Conservation (phyloP, 1,139 yeast genomes). For the Blastobotrys serpentis region DNA sequence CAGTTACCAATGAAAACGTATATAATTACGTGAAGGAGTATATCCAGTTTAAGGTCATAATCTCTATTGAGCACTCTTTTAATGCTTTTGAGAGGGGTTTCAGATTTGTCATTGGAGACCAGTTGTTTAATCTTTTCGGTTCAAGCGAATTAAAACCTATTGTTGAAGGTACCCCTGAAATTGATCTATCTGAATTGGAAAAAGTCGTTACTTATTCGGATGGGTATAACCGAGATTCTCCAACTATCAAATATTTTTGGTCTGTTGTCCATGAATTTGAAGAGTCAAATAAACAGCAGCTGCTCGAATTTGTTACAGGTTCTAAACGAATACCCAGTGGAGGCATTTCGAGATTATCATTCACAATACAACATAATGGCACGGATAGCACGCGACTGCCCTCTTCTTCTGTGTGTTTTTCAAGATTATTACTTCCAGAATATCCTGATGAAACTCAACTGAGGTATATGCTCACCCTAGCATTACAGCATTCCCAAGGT, state of each 20-base stretch:
- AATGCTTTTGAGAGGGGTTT: slow-evolving; percentile 24
- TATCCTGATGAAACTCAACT: slow-evolving; percentile 24
- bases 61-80: slow-evolving; percentile 17
- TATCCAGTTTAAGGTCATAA: slow-evolving; percentile 17
- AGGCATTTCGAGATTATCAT: slow-evolving; percentile 22
- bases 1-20: slow-evolving; percentile 24
- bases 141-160: slow-evolving; percentile 23
- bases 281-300: slow-evolving; percentile 21
- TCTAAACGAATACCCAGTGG: slow-evolving; percentile 31
- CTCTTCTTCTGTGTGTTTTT: slow-evolving; percentile 33
- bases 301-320: slow-evolving; percentile 36
- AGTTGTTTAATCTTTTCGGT: slow-evolving; percentile 19
- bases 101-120: slow-evolving; percentile 19
- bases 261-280: slow-evolving; percentile 24
- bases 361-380: slow-evolving; percentile 28
- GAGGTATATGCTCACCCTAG: slow-evolving; percentile 25
- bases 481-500: slow-evolving; percentile 32
- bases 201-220: slow-evolving; percentile 22
- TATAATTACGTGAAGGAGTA: slow-evolving; percentile 23
- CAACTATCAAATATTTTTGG: slow-evolving; percentile 27
- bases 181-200: slow-evolving; percentile 23
- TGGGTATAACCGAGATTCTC: slow-evolving; percentile 23
- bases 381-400: slow-evolving; percentile 25
- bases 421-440: slow-evolving; percentile 31
- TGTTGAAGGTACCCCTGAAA: slow-evolving; percentile 27